Conservation (phyloP, 176 grass and related monocot species). For the Poa annua region DNA sequence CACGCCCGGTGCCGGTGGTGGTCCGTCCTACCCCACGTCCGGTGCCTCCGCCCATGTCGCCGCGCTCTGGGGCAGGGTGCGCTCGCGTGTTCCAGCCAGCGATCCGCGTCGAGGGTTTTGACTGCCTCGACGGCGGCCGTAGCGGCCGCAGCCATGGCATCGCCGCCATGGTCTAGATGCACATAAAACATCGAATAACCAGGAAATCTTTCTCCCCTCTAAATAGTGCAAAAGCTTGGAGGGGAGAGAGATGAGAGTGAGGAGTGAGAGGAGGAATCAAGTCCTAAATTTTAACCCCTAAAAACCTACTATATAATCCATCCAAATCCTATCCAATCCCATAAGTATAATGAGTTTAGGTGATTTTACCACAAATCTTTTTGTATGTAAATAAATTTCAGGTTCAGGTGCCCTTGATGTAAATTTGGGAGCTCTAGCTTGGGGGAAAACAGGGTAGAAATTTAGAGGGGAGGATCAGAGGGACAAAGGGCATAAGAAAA, state of each 20-base stretch:
- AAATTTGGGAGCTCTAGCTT: constrained; percentile 58
- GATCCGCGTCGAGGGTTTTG: constrained; percentile 93
- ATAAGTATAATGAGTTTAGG: constrained; percentile 54
- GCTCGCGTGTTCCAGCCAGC: constrained; percentile 71
- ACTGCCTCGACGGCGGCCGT: constrained; percentile 82
- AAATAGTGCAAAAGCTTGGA: constrained; percentile 22
- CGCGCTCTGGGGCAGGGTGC: constrained; percentile 51
- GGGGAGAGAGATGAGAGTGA: constrained; percentile 13
- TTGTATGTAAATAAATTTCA: constrained; percentile 68
- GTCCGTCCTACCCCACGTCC: constrained; percentile 41
- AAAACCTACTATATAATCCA: constrained; percentile 53
- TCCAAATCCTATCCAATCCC: constrained; percentile 29
- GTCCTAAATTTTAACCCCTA: constrained; percentile 55
- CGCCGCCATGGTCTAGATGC: constrained; percentile 75
- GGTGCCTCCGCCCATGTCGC: constrained; percentile 38
- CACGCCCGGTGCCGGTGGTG: constrained; percentile 27
- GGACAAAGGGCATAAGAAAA: constrained; percentile 39
- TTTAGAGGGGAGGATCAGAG: constrained; percentile 37
- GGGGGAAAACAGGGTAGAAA: constrained; percentile 36
- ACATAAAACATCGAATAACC: constrained; percentile 60
- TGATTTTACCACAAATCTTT: constrained; percentile 60
- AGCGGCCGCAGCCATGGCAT: constrained; percentile 72
- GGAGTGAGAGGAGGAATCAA: constrained; percentile 38
- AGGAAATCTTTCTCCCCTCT: neutral
- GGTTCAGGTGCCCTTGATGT: constrained; percentile 48